Evolutionary conservation across 768 basidiomycete species (phyloP), one percentile per base, ranked within the genome.

Genomic region (Gyrodon lividus): DNA sequence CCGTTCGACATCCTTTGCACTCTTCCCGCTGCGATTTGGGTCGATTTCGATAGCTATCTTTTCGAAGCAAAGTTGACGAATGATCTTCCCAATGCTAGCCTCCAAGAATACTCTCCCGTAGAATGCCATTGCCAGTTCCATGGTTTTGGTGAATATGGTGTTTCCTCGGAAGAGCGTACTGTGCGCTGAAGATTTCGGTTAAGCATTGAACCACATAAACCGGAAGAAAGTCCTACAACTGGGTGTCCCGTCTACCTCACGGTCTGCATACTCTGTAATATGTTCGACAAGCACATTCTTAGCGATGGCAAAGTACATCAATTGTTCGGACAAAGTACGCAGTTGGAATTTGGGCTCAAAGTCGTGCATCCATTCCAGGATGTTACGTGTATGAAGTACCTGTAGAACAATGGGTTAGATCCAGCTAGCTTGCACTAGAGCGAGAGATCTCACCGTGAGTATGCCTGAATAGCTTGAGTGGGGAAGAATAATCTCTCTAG

Each of bases 1-100:
- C 28, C 78, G 78, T 52, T 87, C 86, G 22, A 82, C 70, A 40
- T 86, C 84, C 63, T 82, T 86, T 9, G 72, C 59, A 40, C 76
- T 60, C 63, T 84, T 87, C 13, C 80, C 75, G 41, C 79, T 82
- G 50, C 85, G 82, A 56, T 79, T 72, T 13, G 89, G 87, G 66
- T 93, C 89, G 20, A 92, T 86, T 67, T 95, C 93, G 48, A 95
- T 86, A 19, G 81, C 76, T 54, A 92, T 74, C 63, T 84, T 84
- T 57, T 92, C 89, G 14, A 76, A 67, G 65, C 82, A 87, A 44
- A 95, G 72, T 35, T 79, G 77, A 44, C 87, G 83, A 40, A 96
- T 77, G 38, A 82, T 76, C 23, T 69, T 66, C 5, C 91, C 92
- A 37, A 96, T 78, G 60, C 88, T 89, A 12, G 83, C 81, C 62